These are phyloP conservation scores for Boletus subparvulus DNA, from an alignment of 768 basidiomycete genomes.

Conservation along the genomic window DNA sequence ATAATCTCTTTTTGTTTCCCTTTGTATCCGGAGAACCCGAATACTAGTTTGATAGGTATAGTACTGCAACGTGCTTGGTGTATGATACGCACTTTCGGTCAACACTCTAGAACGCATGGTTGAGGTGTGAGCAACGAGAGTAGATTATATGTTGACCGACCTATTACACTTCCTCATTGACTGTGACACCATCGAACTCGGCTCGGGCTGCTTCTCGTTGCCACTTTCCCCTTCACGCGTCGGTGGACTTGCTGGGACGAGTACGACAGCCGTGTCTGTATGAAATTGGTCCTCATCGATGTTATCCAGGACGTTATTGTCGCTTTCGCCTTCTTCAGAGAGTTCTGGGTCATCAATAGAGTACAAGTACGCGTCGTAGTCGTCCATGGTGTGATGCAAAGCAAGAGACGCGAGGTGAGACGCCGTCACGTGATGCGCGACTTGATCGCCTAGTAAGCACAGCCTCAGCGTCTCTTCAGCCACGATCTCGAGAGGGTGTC, in stretches of 20 bases:
- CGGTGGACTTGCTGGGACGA: constrained; percentile 20
- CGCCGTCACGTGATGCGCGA: background rate
- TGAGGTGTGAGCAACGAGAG: background rate
- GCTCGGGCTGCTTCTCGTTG: constrained; percentile 1
- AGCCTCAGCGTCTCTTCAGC: too few relatives aligned
- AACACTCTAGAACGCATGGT: constrained; percentile 17
- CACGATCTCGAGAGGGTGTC: too few relatives aligned
- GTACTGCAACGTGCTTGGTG: background rate
- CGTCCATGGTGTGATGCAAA: constrained; percentile 13
- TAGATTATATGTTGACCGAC: constrained; percentile 1
- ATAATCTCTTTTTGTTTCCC: constrained; percentile 80
- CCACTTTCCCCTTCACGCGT: background rate
- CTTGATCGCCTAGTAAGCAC: too few relatives aligned
- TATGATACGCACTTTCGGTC: constrained; percentile 21
- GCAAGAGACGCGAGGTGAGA: constrained; percentile 1
- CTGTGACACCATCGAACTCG: background rate
- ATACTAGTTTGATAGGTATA: constrained; percentile 44
- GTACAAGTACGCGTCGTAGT: constrained; percentile 25
- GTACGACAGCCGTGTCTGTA: constrained; percentile 9
- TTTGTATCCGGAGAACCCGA: constrained; percentile 66
- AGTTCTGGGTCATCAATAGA: constrained; percentile 21
- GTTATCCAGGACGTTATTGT: constrained; percentile 25
- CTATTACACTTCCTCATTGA: constrained; percentile 15
- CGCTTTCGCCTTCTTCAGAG: constrained; percentile 10
- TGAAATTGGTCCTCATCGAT: constrained; percentile 18